These are phyloP conservation scores for Tetrapisispora taiwanensis DNA, from an alignment of 805 yeast genomes.

Conservation along the genomic window DNA sequence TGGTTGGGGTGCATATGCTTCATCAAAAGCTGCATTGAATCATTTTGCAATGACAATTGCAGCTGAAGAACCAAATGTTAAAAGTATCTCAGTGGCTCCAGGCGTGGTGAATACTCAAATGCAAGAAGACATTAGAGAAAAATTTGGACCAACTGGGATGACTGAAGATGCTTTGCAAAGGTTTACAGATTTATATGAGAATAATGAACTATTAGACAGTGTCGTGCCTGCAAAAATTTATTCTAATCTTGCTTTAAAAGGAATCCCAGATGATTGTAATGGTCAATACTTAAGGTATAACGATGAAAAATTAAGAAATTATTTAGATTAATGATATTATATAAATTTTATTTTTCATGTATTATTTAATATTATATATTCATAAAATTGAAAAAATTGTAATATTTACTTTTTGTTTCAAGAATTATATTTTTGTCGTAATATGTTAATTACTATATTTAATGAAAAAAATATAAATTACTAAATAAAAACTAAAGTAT, in stretches of 20 bases:
- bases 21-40: constrained; percentile 86
- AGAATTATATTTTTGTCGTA: too few relatives aligned
- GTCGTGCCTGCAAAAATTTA: constrained; percentile 62
- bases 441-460: too few relatives aligned
- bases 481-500: too few relatives aligned
- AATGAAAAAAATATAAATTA: too few relatives aligned
- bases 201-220: constrained; percentile 53
- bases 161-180: constrained; percentile 43
- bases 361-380: background rate
- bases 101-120: constrained; percentile 89
- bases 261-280: constrained; percentile 45
- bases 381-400: background rate
- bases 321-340: background rate
- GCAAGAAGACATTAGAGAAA: constrained; percentile 73
- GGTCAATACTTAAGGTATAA: constrained; percentile 62
- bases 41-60: constrained; percentile 61
- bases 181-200: constrained; percentile 53
- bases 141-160: constrained; percentile 50
- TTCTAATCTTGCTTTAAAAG: constrained; percentile 53
- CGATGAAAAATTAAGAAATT: constrained; percentile 27
- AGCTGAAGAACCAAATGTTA: constrained; percentile 46
- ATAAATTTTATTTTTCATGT: background rate
- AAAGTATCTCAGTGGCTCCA: constrained; percentile 70
- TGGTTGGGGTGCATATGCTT: constrained; percentile 84
- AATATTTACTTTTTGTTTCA: background rate